Evolutionary conservation across 139 green algal species (phyloP).

Genomic region (Bryopsis sp.): DNA sequence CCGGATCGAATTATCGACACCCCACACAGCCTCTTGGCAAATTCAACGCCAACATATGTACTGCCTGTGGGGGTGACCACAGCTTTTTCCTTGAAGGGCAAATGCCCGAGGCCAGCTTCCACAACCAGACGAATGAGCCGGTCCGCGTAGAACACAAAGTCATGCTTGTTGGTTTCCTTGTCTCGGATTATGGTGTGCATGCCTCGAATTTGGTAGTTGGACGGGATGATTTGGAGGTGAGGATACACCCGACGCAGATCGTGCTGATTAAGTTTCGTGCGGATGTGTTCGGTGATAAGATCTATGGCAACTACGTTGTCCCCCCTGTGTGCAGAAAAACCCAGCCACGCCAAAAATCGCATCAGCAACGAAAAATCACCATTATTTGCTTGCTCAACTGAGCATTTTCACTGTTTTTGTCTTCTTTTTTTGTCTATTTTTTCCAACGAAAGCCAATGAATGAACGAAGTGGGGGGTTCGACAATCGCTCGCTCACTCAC

Average conservation of each 20-base stretch:
- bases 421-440: no score
- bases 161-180: slow-evolving; percentile 53
- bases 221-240: slow-evolving; percentile 80
- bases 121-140: slow-evolving; percentile 70
- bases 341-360: no score
- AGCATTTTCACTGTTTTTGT: not conserved
- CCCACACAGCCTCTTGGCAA: slow-evolving; percentile 88
- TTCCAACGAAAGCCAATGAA: no score
- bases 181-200: slow-evolving; percentile 99
- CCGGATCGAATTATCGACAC: slow-evolving; percentile 89
- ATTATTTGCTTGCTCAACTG: no score
- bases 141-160: slow-evolving; percentile 97
- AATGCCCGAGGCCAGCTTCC: slow-evolving; percentile 78
- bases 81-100: slow-evolving; percentile 83
- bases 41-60: slow-evolving; percentile 88
- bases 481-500: not conserved
- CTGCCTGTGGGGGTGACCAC: slow-evolving; percentile 80
- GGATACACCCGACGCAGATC: slow-evolving; percentile 86
- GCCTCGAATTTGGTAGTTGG: slow-evolving; percentile 88
- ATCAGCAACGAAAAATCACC: no score
- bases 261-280: slow-evolving; percentile 83
- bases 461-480: no score
- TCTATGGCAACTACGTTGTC: slow-evolving; percentile 90
- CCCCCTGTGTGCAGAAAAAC: not conserved
- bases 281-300: slow-evolving; percentile 96